Percentiles rank a stretch among this genome's conserved stretches.
Conservation (phyloP, 805 yeast species). For the Saccharomyces kudriavzevii region DNA sequence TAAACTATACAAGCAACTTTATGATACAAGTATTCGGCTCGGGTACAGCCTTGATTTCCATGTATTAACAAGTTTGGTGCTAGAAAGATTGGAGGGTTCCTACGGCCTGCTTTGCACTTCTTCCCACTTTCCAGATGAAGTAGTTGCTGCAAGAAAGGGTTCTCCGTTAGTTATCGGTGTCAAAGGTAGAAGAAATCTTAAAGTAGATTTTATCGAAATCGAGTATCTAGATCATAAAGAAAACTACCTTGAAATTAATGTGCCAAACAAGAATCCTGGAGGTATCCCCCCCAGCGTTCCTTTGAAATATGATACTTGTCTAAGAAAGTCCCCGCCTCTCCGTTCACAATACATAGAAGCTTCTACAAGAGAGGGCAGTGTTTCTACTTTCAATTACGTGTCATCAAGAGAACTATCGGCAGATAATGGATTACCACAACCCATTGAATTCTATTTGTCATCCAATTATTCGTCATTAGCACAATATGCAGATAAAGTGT, state of each 20-base stretch:
- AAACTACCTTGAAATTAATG: constrained; percentile 25
- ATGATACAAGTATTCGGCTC: constrained; percentile 64
- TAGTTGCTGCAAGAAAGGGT: constrained; percentile 95
- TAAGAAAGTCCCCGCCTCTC: constrained; percentile 26
- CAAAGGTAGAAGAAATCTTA: constrained; percentile 86
- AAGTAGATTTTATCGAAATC: constrained; percentile 96
- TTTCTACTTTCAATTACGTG: constrained; percentile 39
- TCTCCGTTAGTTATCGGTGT: constrained; percentile 96
- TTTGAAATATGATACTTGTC: not conserved
- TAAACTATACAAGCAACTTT: constrained; percentile 82
- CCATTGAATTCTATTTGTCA: constrained; percentile 90
- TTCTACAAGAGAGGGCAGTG: not conserved
- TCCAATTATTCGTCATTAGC: constrained; percentile 96
- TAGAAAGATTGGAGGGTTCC: constrained; percentile 92
- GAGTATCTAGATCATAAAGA: constrained; percentile 73
- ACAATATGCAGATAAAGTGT: constrained; percentile 93
- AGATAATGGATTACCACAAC: constrained; percentile 87
- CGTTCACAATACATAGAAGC: constrained; percentile 11
- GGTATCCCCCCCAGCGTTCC: not conserved
- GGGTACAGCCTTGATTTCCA: constrained; percentile 80
- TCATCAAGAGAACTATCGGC: constrained; percentile 94
- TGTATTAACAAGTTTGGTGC: constrained; percentile 84
- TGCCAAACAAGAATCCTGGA: not conserved
- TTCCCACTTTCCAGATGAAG: constrained; percentile 87
- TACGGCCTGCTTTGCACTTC: constrained; percentile 93